phyloP scores from a whole-genome alignment of 768 basidiomycete species.

The Mycena capillaripes region DNA sequence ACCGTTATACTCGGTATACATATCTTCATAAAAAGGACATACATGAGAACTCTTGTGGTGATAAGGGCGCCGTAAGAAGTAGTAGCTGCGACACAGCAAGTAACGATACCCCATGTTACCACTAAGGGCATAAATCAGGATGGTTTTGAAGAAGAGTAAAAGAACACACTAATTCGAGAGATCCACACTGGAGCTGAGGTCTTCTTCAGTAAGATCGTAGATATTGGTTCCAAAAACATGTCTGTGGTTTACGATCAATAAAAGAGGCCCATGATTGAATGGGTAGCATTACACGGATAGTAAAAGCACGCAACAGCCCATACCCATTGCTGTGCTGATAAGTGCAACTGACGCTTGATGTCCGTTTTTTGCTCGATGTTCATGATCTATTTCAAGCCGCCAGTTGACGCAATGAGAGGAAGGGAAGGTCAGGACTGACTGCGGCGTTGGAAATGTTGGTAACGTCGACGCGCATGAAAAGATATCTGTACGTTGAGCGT shows the following conservation, averaged over 20 bases:
- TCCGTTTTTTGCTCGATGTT: slow-evolving; percentile 37
- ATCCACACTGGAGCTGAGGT: slow-evolving; percentile 31
- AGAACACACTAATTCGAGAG: slow-evolving; percentile 23
- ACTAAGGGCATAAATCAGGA: slow-evolving; percentile 18
- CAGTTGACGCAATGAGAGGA: background rate
- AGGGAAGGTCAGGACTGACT: background rate
- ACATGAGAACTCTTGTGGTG: slow-evolving; percentile 36
- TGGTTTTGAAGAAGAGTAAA: background rate
- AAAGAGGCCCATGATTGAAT: background rate
- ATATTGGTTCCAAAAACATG: slow-evolving; percentile 37
- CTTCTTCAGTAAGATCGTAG: slow-evolving; percentile 38
- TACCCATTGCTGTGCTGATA: slow-evolving; percentile 40
- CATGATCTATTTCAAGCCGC: slow-evolving; percentile 33
- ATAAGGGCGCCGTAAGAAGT: slow-evolving; percentile 38
- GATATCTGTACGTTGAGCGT: slow-evolving; percentile 23
- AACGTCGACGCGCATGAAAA: slow-evolving; percentile 41
- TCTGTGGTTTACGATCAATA: slow-evolving; percentile 4
- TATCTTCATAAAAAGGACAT: background rate
- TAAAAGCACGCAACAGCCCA: slow-evolving; percentile 41
- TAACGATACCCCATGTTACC: slow-evolving; percentile 41
- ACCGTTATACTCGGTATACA: background rate
- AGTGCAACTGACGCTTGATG: slow-evolving; percentile 36
- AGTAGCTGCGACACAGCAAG: slow-evolving; percentile 36
- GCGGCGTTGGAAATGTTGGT: slow-evolving; percentile 41
- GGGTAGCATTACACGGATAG: slow-evolving; percentile 31